A percentile compares a stretch with the other conserved stretches of the same genome.
phyloP scores from a whole-genome alignment of 192 early-diverging fungal genomes.

The Tieghemiomyces parasiticus region DNA sequence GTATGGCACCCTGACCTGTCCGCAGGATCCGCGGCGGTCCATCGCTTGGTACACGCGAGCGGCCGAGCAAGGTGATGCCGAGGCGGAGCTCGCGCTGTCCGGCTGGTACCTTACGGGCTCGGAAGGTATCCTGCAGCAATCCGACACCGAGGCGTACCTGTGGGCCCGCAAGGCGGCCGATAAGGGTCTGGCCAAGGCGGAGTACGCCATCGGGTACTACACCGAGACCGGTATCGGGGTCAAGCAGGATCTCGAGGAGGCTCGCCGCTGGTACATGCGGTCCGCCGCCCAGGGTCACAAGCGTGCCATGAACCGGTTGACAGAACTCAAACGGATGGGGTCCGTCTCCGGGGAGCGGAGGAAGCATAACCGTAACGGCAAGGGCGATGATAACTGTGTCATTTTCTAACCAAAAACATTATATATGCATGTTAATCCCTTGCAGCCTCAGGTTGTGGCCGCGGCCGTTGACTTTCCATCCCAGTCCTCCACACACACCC shows the following conservation, averaged over 20 bases:
- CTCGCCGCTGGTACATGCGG: conserved; percentile 73
- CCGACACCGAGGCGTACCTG: conserved; percentile 88
- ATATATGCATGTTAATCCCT: too few relatives aligned
- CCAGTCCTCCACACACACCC: too few relatives aligned
- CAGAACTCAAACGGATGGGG: conserved; percentile 63
- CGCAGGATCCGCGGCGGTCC: conserved; percentile 72
- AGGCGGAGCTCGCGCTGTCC: conserved; percentile 84
- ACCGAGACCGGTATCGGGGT: conserved; percentile 83
- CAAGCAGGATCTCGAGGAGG: conserved; percentile 61
- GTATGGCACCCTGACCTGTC: conserved; percentile 78
- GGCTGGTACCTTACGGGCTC: conserved; percentile 97
- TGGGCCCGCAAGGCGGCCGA: conserved; percentile 97
- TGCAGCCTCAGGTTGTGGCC: too few relatives aligned
- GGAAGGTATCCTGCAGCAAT: conserved; percentile 76
- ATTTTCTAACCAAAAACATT: conserved; percentile 14
- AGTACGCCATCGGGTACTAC: conserved; percentile 95
- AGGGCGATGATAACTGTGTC: conserved; percentile 22
- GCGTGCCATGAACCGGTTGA: conserved; percentile 65
- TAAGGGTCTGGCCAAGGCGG: conserved; percentile 85
- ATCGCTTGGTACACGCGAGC: conserved; percentile 95
- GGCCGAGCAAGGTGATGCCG: conserved; percentile 78
- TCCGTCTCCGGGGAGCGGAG: conserved; percentile 18
- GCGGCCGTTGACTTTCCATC: too few relatives aligned
- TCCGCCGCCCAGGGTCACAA: conserved; percentile 75
- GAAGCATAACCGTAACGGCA: conserved; percentile 15